Conservation (phyloP, 192 early-diverging fungal genomes). For the Pecoramyces ruminantium region DNA sequence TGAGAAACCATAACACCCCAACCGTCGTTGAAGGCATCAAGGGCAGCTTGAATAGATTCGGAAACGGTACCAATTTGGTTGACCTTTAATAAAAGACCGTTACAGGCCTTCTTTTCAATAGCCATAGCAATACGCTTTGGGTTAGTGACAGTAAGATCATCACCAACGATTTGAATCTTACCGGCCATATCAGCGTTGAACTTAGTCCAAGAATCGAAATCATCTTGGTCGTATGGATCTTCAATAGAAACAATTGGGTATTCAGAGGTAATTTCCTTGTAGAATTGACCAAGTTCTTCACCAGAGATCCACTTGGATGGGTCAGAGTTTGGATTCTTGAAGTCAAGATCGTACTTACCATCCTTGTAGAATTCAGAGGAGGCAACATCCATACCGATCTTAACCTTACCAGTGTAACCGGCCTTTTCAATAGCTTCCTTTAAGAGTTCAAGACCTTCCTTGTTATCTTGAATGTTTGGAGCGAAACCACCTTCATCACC, state of each 20-base stretch:
- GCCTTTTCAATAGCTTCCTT: slow-evolving; percentile 77
- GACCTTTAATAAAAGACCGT: slow-evolving; percentile 89
- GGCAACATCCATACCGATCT: slow-evolving; percentile 95
- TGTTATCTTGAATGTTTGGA: slow-evolving; percentile 94
- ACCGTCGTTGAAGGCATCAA: slow-evolving; percentile 60
- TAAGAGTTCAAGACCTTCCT: slow-evolving; percentile 88
- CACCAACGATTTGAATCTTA: slow-evolving; percentile 86
- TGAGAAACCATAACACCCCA: slow-evolving; percentile 99
- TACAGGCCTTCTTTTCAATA: slow-evolving; percentile 86
- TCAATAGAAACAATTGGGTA: slow-evolving; percentile 89
- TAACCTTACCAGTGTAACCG: slow-evolving; percentile 90
- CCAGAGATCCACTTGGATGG: slow-evolving; percentile 50
- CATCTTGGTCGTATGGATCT: slow-evolving; percentile 99
- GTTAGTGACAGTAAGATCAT: slow-evolving; percentile 98
- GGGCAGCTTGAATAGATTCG: slow-evolving; percentile 79
- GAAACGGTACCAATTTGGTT: slow-evolving; percentile 98
- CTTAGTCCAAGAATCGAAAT: slow-evolving; percentile 82
- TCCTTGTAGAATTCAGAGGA: slow-evolving; percentile 97
- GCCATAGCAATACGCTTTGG: slow-evolving; percentile 75
- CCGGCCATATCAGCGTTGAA: slow-evolving; percentile 36
- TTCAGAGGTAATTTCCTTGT: slow-evolving; percentile 58
- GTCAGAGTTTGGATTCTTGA: slow-evolving; percentile 83
- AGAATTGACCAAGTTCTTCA: slow-evolving; percentile 66
- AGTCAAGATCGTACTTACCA: slow-evolving; percentile 94
- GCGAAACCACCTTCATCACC: slow-evolving; percentile 99